These are phyloP conservation scores for Scheffersomyces titani DNA, from an alignment of 1,139 yeast species.

Conservation along the genomic window DNA sequence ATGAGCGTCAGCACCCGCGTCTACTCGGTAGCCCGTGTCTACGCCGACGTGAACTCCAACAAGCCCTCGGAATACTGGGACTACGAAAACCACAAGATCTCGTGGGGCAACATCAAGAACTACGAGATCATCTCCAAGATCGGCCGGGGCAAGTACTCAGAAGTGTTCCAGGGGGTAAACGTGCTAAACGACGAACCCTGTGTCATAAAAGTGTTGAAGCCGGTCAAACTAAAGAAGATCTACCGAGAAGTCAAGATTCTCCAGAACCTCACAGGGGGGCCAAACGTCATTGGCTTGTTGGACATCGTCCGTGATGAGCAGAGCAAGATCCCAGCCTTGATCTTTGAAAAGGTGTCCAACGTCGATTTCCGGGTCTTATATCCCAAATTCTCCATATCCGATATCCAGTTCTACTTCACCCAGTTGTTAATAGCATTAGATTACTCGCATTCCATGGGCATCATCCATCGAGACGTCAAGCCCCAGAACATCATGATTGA, in stretches of 20 bases:
- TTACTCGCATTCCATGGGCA: conserved; percentile 80
- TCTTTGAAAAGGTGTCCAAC: conserved; percentile 71
- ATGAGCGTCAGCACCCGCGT: conserved; percentile 37
- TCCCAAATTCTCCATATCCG: conserved; percentile 62
- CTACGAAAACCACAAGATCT: conserved; percentile 70
- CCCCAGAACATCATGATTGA: conserved; percentile 88
- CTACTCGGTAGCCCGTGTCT: conserved; percentile 81
- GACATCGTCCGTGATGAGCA: conserved; percentile 79
- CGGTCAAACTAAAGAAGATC: conserved; percentile 78
- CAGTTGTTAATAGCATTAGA: conserved; percentile 72
- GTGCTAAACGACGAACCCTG: conserved; percentile 50
- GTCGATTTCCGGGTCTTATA: conserved; percentile 72
- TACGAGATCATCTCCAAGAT: conserved; percentile 91
- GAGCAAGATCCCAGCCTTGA: conserved; percentile 71
- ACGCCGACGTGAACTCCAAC: conserved; percentile 78
- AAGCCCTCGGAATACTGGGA: conserved; percentile 94
- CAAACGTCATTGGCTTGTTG: conserved; percentile 64
- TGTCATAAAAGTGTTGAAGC: conserved; percentile 75
- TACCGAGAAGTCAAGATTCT: conserved; percentile 75
- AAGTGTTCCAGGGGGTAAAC: conserved; percentile 79
- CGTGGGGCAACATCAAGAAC: conserved; percentile 73
- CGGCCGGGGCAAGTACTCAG: conserved; percentile 97
- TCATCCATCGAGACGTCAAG: conserved; percentile 81
- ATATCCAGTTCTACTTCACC: conserved; percentile 69
- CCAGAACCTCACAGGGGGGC: conserved; percentile 75